Evolutionary conservation across 306 rosid species (phyloP), one percentile per base, ranked within the genome.

Genomic region (Rubus idaeus): DNA sequence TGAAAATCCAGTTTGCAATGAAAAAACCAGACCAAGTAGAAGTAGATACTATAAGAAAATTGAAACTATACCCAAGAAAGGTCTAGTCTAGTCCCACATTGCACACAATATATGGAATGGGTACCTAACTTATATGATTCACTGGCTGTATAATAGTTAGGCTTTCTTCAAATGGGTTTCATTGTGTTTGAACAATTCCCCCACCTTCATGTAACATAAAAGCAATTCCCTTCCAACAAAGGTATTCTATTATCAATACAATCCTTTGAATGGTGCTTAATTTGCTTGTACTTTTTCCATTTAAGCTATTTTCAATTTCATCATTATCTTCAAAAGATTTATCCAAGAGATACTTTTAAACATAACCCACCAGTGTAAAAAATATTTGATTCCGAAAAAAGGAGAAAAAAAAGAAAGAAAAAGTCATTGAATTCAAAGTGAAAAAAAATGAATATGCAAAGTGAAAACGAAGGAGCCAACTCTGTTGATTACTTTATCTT

Each of bases 401-500:
- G 14, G 5, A 10, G 16, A 11, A 37, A n/a, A 65, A 46, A 46
- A 60, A 63, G 55, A 20, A 75, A n/a, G 60, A 44, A 46, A 23
- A 60, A 75, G 47, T 44, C 72, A 49, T 63, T 11, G 49, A 50
- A 46, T 62, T 63, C 42, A 64, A 64, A 47, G 71, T 17, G 21
- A 18, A 20, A 11, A 23, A 57, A 4, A 17, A 23, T 73, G 78
- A 74, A 75, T 71, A 60, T 77, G 64, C 72, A 83, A 88, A 85
- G 90, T 77, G 68, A 73, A 76, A 81, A 82, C 78, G 55, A 85
- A 84, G 86, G 65, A 75, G 88, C 88, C 76, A 84, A 72, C 82
- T 77, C 84, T 83, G 83, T 20, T 10, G 58, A 4, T 10, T 81
- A 80, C 93, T 90, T 92, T 92, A 74, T 82, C 92, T 92, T 87